Percentiles rank a stretch among this genome's conserved stretches.
These are phyloP conservation scores for Amaranthus tricolor DNA, from an alignment of 179 eudicot genomes.

Conservation along the genomic window DNA sequence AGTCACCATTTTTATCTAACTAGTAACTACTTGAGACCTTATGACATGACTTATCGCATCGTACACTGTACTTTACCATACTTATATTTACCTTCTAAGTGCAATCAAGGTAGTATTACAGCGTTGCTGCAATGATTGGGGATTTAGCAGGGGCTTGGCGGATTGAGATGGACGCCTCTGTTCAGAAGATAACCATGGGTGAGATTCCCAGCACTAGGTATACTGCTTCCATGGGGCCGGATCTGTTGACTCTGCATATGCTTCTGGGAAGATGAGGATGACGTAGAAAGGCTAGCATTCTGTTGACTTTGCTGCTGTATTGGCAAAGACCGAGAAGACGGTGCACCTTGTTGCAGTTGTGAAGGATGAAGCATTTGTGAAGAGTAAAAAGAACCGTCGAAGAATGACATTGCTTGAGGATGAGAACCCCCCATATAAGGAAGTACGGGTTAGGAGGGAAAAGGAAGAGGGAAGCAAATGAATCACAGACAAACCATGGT, in stretches of 20 bases:
- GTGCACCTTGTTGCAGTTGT: slow-evolving; percentile 52
- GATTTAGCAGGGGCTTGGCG: slow-evolving; percentile 54
- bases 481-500: no score
- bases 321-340: slow-evolving; percentile 43
- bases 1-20: no score
- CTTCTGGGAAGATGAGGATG: slow-evolving; percentile 80
- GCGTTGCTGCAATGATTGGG: slow-evolving; percentile 62
- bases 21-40: no score
- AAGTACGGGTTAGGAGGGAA: no score
- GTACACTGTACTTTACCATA: no score
- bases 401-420: slow-evolving; percentile 30
- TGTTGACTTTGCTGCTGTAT: slow-evolving; percentile 50
- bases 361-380: slow-evolving; percentile 89
- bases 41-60: no score
- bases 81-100: not conserved
- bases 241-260: slow-evolving; percentile 66
- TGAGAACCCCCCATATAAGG: slow-evolving; percentile 63
- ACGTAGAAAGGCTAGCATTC: slow-evolving; percentile 49
- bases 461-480: no score
- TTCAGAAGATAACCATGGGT: slow-evolving; percentile 75
- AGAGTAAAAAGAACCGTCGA: slow-evolving; percentile 76
- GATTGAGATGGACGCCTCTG: slow-evolving; percentile 70
- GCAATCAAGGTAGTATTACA: no score
- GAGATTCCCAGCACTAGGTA: slow-evolving; percentile 43
- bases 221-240: slow-evolving; percentile 43